A percentile compares a stretch with the other conserved stretches of the same genome.
Evolutionary conservation across 2,329 filamentous ascomycete species (phyloP).

Genomic region (Fusarium anguioides): DNA sequence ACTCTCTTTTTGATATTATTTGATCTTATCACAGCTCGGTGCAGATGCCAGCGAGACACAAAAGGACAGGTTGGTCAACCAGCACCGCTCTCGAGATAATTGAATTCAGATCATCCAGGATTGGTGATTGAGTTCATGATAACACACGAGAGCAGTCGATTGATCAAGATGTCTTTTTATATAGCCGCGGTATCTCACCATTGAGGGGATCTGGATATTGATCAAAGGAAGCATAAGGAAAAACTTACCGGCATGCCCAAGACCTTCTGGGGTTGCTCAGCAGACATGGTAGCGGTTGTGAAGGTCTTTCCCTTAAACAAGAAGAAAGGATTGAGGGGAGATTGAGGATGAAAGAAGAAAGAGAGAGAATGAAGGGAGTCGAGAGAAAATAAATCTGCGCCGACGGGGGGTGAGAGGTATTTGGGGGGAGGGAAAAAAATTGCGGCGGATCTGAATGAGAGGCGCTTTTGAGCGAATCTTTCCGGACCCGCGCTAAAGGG

Average conservation of each 20-base stretch:
- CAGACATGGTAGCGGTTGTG: constrained; percentile 64
- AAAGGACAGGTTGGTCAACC: neutral
- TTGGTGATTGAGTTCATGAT: constrained; percentile 33
- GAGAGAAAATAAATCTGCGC: constrained; percentile 59
- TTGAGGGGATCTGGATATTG: constrained; percentile 8
- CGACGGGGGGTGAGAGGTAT: constrained; percentile 57
- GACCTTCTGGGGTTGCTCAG: constrained; percentile 67
- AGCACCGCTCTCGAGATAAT: neutral
- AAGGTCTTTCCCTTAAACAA: constrained; percentile 55
- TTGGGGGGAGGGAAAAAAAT: constrained; percentile 62
- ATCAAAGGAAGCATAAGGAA: constrained; percentile 20
- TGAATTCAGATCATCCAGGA: neutral
- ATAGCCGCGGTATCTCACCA: constrained; percentile 48
- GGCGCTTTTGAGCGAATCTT: constrained; percentile 67
- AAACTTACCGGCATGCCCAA: constrained; percentile 76
- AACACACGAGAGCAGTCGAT: constrained; percentile 4
- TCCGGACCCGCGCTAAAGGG: constrained; percentile 55
- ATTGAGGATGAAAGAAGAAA: constrained; percentile 61
- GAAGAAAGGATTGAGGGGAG: constrained; percentile 71
- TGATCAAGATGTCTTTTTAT: constrained; percentile 30
- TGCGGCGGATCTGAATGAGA: constrained; percentile 58
- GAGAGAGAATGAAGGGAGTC: constrained; percentile 56
- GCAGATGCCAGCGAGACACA: constrained; percentile 12
- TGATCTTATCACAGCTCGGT: neutral
- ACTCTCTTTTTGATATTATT: neutral